Percentiles rank a stretch among this genome's conserved stretches.
These are phyloP conservation scores for Saccharomycopsis fodiens DNA, from an alignment of 805 yeast genomes.

Conservation along the genomic window DNA sequence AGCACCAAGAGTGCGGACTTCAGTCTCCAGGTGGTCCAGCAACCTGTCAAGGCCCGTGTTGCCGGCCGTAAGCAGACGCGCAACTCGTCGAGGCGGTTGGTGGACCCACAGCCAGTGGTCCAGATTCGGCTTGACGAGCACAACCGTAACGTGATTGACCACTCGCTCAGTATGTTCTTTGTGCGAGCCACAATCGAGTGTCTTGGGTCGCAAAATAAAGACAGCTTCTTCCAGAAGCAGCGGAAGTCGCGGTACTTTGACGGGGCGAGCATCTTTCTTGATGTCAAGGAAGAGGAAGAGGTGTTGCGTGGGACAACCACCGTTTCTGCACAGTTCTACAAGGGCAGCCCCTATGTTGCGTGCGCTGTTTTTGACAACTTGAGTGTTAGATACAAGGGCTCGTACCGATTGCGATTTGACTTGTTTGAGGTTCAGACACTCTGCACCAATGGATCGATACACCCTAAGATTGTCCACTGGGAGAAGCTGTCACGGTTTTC, in stretches of 20 bases:
- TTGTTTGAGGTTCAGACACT: slow-evolving; percentile 18
- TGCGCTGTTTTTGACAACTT: slow-evolving; percentile 21
- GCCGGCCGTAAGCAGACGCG: slow-evolving; percentile 20
- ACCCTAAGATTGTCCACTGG: slow-evolving; percentile 17
- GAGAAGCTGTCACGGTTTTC: slow-evolving; percentile 9
- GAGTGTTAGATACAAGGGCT: slow-evolving; percentile 20
- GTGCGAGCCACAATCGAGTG: slow-evolving; percentile 20
- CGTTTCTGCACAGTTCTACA: slow-evolving; percentile 18
- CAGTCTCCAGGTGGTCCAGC: slow-evolving; percentile 17
- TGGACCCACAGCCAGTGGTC: slow-evolving; percentile 21
- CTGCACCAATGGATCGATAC: neutral
- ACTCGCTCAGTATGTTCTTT: slow-evolving; percentile 17
- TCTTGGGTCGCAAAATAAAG: slow-evolving; percentile 14
- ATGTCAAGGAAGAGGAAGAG: slow-evolving; percentile 11
- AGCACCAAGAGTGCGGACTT: slow-evolving; percentile 5
- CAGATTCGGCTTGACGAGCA: slow-evolving; percentile 15
- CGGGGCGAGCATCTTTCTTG: slow-evolving; percentile 1
- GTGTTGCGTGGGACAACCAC: slow-evolving; percentile 20
- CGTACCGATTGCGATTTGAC: slow-evolving; percentile 19
- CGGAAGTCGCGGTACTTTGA: slow-evolving; percentile 17
- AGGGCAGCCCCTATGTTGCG: slow-evolving; percentile 19
- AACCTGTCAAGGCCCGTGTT: slow-evolving; percentile 21
- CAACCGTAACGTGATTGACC: slow-evolving; percentile 13
- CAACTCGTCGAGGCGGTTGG: slow-evolving; percentile 19
- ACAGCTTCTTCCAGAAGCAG: slow-evolving; percentile 18